A percentile compares a stretch with the other conserved stretches of the same genome.
These are phyloP conservation scores for Zygnema cylindricum DNA, from an alignment of 139 green algal species.

Conservation along the genomic window DNA sequence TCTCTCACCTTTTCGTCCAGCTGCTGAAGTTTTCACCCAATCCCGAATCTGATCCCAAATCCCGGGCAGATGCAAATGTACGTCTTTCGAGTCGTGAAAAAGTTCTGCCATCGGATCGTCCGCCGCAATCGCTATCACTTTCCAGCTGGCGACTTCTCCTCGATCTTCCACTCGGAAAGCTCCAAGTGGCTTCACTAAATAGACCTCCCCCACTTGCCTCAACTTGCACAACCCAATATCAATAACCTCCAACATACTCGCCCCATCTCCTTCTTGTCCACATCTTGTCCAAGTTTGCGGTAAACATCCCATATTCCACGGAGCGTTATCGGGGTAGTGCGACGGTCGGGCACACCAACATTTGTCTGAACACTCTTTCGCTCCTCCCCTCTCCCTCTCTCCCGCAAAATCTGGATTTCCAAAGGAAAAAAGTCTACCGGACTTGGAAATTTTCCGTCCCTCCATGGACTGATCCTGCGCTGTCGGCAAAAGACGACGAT, in stretches of 20 bases:
- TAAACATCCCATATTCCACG: slow-evolving; percentile 34
- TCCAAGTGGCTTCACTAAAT: slow-evolving; percentile 44
- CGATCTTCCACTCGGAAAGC: slow-evolving; percentile 16
- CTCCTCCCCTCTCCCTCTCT: neutral
- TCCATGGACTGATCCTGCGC: neutral
- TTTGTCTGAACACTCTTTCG: neutral
- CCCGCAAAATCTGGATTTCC: neutral
- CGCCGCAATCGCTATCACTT: slow-evolving; percentile 35
- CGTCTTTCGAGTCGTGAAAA: slow-evolving; percentile 22
- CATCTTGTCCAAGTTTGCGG: slow-evolving; percentile 30
- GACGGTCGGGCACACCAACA: neutral
- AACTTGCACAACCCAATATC: slow-evolving; percentile 27
- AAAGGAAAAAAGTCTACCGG: neutral
- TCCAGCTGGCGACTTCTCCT: slow-evolving; percentile 9
- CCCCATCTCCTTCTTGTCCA: neutral
- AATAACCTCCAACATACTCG: slow-evolving; percentile 26
- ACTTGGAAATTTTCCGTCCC: neutral
- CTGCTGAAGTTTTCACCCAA: slow-evolving; percentile 15
- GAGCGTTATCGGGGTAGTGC: slow-evolving; percentile 30
- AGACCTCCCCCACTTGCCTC: slow-evolving; percentile 26
- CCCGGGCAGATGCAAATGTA: slow-evolving; percentile 27
- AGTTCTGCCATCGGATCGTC: slow-evolving; percentile 26
- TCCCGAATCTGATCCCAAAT: slow-evolving; percentile 43
- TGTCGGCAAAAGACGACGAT: neutral
- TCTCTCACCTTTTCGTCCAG: neutral